Evolutionary conservation across 208 protist genomes (phyloP).

Genomic region (Leishmania gerbilli): DNA sequence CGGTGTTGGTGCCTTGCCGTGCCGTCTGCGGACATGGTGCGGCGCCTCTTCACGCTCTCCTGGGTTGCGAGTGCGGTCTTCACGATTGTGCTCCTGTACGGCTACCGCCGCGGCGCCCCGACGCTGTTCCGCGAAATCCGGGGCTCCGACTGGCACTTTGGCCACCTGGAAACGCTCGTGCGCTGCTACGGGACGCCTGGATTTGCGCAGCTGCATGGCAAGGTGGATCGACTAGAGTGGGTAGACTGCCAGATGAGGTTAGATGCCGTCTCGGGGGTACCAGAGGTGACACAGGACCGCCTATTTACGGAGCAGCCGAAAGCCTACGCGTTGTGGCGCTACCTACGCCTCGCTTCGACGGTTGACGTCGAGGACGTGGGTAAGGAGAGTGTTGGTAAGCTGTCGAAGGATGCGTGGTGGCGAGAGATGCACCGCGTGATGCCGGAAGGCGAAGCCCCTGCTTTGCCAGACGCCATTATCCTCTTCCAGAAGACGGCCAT

Average conservation of each 20-base stretch:
- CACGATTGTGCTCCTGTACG: constrained; percentile 37
- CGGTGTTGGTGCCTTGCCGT: background rate
- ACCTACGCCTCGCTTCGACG: constrained; percentile 13
- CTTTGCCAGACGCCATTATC: constrained; percentile 60
- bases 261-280: constrained; percentile 30
- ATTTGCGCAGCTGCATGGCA: constrained; percentile 68
- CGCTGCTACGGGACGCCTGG: constrained; percentile 80
- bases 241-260: constrained; percentile 64
- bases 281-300: constrained; percentile 49
- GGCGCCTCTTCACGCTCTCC: constrained; percentile 21
- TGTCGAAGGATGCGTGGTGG: constrained; percentile 22
- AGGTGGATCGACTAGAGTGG: constrained; percentile 49
- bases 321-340: constrained; percentile 67
- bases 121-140: constrained; percentile 52
- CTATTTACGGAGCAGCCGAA: constrained; percentile 51
- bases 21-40: background rate
- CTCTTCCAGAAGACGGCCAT: constrained; percentile 45
- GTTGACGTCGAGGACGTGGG: constrained; percentile 6
- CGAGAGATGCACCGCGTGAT: constrained; percentile 20
- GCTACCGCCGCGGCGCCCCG: constrained; percentile 50
- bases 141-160: constrained; percentile 29
- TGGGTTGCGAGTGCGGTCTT: constrained; percentile 46
- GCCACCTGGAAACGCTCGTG: constrained; percentile 58
- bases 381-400: background rate
- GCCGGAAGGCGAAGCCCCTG: constrained; percentile 13